Conservation (phyloP, 2,329 filamentous ascomycete genomes). For the Decorospora gaudefroyi region DNA sequence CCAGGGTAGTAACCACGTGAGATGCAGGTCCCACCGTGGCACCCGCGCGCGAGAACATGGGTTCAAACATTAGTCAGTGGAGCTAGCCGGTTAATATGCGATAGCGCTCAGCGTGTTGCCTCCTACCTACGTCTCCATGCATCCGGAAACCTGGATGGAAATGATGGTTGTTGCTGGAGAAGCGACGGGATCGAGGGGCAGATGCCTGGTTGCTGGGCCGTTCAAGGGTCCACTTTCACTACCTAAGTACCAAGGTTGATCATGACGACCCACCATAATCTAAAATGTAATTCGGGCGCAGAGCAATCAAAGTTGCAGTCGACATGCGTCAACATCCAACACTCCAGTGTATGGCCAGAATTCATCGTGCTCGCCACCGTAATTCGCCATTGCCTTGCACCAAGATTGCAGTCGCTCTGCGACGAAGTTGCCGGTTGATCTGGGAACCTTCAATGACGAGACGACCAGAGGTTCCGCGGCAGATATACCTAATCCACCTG, state of each 20-base stretch:
- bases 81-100: conserved; percentile 8
- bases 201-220: conserved; percentile 18
- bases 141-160: neutral
- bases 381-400: neutral
- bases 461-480: neutral
- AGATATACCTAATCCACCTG: conserved; percentile 4
- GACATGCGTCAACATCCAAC: too few relatives aligned
- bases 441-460: conserved; percentile 6
- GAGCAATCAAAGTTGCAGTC: conserved; percentile 2
- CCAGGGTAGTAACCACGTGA: conserved; percentile 20
- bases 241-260: too few relatives aligned
- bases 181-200: conserved; percentile 1
- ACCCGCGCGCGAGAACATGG: conserved; percentile 2
- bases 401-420: neutral
- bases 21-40: conserved; percentile 23
- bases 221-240: conserved; percentile 9
- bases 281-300: neutral
- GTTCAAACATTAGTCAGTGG: neutral
- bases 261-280: conserved; percentile 11
- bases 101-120: neutral
- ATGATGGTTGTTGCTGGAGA: neutral
- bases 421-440: neutral
- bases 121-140: conserved; percentile 2
- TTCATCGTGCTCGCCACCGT: conserved; percentile 5
- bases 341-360: too few relatives aligned